Percentiles rank a stretch among this genome's conserved stretches.
Evolutionary conservation across 1,139 yeast genomes (phyloP).

Genomic region (Candida sojae): DNA sequence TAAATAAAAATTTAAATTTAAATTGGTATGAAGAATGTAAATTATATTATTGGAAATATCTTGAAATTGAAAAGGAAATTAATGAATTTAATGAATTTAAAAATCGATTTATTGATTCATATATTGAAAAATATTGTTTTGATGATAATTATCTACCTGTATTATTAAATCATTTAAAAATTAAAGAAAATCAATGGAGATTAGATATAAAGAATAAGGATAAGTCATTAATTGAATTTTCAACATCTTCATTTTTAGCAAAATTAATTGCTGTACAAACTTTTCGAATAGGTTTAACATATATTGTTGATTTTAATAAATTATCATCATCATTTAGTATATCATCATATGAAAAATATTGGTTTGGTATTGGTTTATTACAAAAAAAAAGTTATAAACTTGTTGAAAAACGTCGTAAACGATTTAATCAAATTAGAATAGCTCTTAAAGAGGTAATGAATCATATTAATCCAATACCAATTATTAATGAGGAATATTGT

Average conservation of each 20-base stretch:
- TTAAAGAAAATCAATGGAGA: not conserved
- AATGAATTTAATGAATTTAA: not conserved
- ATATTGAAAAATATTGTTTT: constrained; percentile 1
- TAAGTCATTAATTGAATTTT: constrained; percentile 1
- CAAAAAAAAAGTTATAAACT: constrained; percentile 9
- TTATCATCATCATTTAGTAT: not conserved
- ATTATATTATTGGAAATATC: constrained; percentile 1
- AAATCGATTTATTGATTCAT: not conserved
- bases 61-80: constrained; percentile 4
- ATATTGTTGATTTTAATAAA: constrained; percentile 4
- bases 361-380: constrained; percentile 19
- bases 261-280: constrained; percentile 16
- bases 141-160: constrained; percentile 6
- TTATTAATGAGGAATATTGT: not conserved
- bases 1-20: not conserved
- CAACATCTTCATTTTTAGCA: constrained; percentile 10
- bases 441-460: constrained; percentile 2
- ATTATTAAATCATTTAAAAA: not conserved
- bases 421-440: not conserved
- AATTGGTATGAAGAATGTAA: constrained; percentile 3
- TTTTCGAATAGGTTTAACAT: constrained; percentile 17
- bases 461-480: not conserved
- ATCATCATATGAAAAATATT: constrained; percentile 22
- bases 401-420: constrained; percentile 3
- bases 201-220: not conserved